Evolutionary conservation across 768 basidiomycete genomes (phyloP), one percentile per base, ranked within the genome.

Genomic region (Udeniomyces megalosporus): DNA sequence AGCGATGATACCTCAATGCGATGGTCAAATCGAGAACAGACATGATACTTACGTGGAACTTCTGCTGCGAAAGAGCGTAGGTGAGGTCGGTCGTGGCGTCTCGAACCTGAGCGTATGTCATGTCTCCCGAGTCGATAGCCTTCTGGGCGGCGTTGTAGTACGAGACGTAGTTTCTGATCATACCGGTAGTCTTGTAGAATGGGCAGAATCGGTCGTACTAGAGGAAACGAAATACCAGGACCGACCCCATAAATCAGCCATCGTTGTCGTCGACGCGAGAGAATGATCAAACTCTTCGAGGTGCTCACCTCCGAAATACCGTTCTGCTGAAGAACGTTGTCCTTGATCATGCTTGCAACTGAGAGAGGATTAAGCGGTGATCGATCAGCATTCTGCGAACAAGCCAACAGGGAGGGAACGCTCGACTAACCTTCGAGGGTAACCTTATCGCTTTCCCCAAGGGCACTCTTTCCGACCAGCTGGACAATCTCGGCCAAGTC

Each of bases 21-120:
- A n/a, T 22, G 3, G 20, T 38, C 6, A 15, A 20, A 26, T 14
- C 38, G 51, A 53, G 42, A 11, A 7, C 46, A 29, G 32, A 34
- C 34, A 4, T n/a, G n/a, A 35, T 12, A 67, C 81, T 53, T 69
- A 89, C 90, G 83, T 95, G 90, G 71, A 95, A 96, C 74, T 96
- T 97, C 90, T 93, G 92, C 75, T 97, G 92, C 50, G 90, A 93
- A n/a, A 99, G 82, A 74, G 91, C 89, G 78, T 85, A 97, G 81
- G 91, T 86, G 65, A 95, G 75, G 70, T 99, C 95, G 55, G 80
- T 76, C 4, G 88, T 81, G 15, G 83, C 78, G 67, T 96, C 92
- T 71, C 86, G 86, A 74, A 97, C 85, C 78, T 82, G 84, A 35
- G 82, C 76, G 62, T 69, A 75, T 10, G 74, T 74, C 66, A 73